These are phyloP conservation scores for Triangularia setosa DNA, from an alignment of 2,329 filamentous ascomycete species.

Conservation along the genomic window DNA sequence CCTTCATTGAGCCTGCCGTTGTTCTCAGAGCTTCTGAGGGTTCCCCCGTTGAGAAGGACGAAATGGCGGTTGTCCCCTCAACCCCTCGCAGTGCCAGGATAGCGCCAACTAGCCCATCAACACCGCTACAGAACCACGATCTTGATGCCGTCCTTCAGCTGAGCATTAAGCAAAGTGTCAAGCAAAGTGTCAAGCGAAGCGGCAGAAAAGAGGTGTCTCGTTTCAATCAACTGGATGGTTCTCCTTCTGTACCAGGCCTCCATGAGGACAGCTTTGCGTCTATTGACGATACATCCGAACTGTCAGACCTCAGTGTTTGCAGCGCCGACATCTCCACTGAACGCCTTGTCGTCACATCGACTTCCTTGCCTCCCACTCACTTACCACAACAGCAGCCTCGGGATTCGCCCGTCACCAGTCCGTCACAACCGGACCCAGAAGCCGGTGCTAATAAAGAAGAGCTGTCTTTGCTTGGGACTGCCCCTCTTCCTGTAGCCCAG, in stretches of 20 bases:
- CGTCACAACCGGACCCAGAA: neutral
- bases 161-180: neutral
- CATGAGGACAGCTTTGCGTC: neutral
- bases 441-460: neutral
- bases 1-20: neutral
- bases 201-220: neutral
- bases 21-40: neutral
- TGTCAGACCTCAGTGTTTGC: neutral
- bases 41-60: neutral
- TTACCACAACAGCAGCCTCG: neutral
- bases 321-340: neutral
- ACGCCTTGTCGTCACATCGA: slow-evolving; percentile 4
- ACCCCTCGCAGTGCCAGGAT: neutral
- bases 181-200: too few relatives aligned
- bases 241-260: neutral
- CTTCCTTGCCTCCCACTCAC: slow-evolving; percentile 9
- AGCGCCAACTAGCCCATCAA: neutral
- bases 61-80: neutral
- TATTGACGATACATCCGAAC: neutral
- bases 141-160: slow-evolving; percentile 1
- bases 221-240: neutral
- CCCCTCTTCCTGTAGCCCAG: neutral
- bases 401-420: neutral
- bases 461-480: neutral
- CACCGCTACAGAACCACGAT: neutral